Evolutionary conservation across 2,329 filamentous ascomycete species (phyloP).

Genomic region (Geoglossum cookeanum): DNA sequence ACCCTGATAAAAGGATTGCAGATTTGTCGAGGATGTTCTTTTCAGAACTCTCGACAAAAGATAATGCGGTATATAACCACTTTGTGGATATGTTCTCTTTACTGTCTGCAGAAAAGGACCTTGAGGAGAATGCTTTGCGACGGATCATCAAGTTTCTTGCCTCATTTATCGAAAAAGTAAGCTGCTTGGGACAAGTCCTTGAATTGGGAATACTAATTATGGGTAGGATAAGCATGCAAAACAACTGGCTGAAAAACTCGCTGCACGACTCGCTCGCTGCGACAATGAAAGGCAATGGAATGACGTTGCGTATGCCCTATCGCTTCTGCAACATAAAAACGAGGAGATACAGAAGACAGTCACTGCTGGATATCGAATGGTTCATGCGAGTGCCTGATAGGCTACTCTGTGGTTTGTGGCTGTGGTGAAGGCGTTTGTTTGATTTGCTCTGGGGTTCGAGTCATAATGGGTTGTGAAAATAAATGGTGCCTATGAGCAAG

Average conservation of each 20-base stretch:
- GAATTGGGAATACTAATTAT: slow-evolving; percentile 6
- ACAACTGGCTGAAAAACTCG: slow-evolving; percentile 81
- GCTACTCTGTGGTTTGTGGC: not conserved
- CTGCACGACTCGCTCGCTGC: slow-evolving; percentile 65
- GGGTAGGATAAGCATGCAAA: slow-evolving; percentile 89
- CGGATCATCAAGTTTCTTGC: slow-evolving; percentile 83
- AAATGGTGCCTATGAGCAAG: not conserved
- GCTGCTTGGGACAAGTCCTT: slow-evolving; percentile 10
- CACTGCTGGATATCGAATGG: slow-evolving; percentile 34
- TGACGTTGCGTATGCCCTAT: slow-evolving; percentile 84
- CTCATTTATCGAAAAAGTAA: slow-evolving; percentile 92
- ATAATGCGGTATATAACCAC: slow-evolving; percentile 98
- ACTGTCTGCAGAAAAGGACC: slow-evolving; percentile 57
- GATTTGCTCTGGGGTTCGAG: not conserved
- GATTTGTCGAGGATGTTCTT: slow-evolving; percentile 98
- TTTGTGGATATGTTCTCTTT: slow-evolving; percentile 98
- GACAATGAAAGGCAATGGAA: slow-evolving; percentile 95
- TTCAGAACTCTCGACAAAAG: slow-evolving; percentile 88
- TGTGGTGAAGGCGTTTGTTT: not conserved
- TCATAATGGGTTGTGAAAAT: not conserved
- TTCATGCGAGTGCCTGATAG: slow-evolving; percentile 38
- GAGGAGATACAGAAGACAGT: slow-evolving; percentile 69
- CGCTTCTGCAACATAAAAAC: slow-evolving; percentile 79
- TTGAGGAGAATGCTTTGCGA: slow-evolving; percentile 73
- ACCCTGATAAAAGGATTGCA: slow-evolving; percentile 83